Evolutionary conservation across 306 rosid genomes (phyloP), one percentile per base, ranked within the genome.

Genomic region (Vicia villosa): DNA sequence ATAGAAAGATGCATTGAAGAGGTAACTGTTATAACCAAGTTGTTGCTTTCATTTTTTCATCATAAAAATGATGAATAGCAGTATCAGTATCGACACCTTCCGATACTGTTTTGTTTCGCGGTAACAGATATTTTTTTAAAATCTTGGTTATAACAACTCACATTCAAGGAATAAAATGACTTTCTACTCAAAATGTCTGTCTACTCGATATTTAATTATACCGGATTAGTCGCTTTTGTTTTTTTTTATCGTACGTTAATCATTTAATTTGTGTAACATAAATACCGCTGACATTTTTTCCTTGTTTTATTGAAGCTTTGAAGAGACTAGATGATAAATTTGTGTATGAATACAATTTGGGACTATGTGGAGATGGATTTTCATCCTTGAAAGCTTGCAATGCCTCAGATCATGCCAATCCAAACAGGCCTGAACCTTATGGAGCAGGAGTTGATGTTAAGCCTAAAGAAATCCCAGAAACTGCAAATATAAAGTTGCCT

Each of bases 291-390:
- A 10, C 15, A 21, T 21, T 21, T 51, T 52, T 52, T 21, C 15
- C 63, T 40, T 24, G 63, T 50, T 77, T 65, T n/a, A 19, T 59
- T 87, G 92, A 72, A 94, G 98, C 85, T 12, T 15, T 94, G 46
- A 94, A 86, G 87, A 88, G 85, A 72, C 81, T 94, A 46, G 83
- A 86, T 49, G 86, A 87, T 12, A 86, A 87, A 54, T 94, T 94
- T 69, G 49, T 85, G 38, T 94, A 76, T 17, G 82, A 84, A 64
- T 79, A 87, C 78, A 94, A 94, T 75, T 65, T 78, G 58, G 98
- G 96, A 43, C 80, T 94, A 30, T 94, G 98, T 77, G 98, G 98
- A 40, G 86, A 69, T 58, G 98, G 91, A 20, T 94, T 94, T 86
- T 69, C 77, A 37, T 80, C 85, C 46, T 82, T 94, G 83, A 88